Evolutionary conservation across 139 green algal species (phyloP).

Genomic region (Chloropicon primus): DNA sequence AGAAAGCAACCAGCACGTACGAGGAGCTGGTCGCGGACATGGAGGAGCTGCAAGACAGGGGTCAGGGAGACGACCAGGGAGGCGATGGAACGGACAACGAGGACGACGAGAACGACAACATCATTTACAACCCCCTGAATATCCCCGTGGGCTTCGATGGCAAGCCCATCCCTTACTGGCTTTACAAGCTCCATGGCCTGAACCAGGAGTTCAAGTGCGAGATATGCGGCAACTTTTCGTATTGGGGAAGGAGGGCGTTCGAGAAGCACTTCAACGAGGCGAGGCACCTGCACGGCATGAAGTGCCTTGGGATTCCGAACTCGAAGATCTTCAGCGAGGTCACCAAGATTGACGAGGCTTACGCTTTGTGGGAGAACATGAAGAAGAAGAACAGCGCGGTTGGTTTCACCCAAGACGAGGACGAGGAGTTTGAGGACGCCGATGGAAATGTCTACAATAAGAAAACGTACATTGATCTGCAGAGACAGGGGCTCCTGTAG

Average conservation of each 20-base stretch:
- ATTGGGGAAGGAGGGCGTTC: constrained; percentile 86
- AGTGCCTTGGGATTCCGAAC: constrained; percentile 89
- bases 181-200: constrained; percentile 98
- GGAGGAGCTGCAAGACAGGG: neutral
- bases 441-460: constrained; percentile 83
- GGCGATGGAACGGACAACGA: constrained; percentile 27
- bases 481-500: constrained; percentile 76
- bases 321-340: constrained; percentile 90
- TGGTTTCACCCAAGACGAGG: constrained; percentile 36
- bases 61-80: constrained; percentile 30
- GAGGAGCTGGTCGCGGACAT: constrained; percentile 59
- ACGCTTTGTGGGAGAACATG: constrained; percentile 66
- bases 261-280: constrained; percentile 95
- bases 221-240: constrained; percentile 89
- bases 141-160: constrained; percentile 96
- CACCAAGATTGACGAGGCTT: constrained; percentile 75
- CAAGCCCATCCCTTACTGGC: constrained; percentile 99
- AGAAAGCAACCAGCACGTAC: constrained; percentile 62
- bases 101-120: constrained; percentile 67
- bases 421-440: constrained; percentile 71
- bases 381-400: constrained; percentile 35
- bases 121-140: constrained; percentile 99
- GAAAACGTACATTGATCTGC: constrained; percentile 75
- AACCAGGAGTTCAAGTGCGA: constrained; percentile 94
- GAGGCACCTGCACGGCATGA: constrained; percentile 81